Evolutionary conservation across 2,329 filamentous ascomycete species (phyloP).

Genomic region (Thermomyces lanuginosus): DNA sequence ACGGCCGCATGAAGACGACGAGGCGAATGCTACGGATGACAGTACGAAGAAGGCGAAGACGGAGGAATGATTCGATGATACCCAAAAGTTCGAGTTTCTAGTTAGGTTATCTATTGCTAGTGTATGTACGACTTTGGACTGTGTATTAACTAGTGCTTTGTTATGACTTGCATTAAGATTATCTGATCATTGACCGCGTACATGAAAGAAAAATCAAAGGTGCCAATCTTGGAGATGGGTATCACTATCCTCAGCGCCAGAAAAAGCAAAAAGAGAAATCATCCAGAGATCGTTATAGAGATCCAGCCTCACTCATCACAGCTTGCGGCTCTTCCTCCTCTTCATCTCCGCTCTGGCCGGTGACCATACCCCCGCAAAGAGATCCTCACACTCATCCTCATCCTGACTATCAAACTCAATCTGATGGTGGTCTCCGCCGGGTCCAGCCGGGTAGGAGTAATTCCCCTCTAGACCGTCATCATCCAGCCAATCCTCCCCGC

Average conservation of each 20-base stretch:
- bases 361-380: slow-evolving; percentile 48
- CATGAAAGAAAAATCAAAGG: too few relatives aligned
- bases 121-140: too few relatives aligned
- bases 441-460: too few relatives aligned
- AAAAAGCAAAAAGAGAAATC: too few relatives aligned
- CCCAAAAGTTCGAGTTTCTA: too few relatives aligned
- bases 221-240: too few relatives aligned
- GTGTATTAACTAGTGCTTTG: too few relatives aligned
- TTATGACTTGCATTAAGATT: too few relatives aligned
- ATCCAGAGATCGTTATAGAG: background rate
- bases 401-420: slow-evolving; percentile 48
- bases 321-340: slow-evolving; percentile 17
- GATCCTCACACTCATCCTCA: slow-evolving; percentile 50
- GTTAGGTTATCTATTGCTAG: too few relatives aligned
- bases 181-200: too few relatives aligned
- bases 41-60: slow-evolving; percentile 7
- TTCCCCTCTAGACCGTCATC: background rate
- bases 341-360: slow-evolving; percentile 33
- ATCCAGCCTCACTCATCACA: slow-evolving; percentile 1
- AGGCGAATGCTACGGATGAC: slow-evolving; percentile 3
- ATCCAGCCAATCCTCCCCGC: background rate
- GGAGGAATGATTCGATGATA: slow-evolving; percentile 6
- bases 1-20: slow-evolving; percentile 12
- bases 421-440: slow-evolving; percentile 16
- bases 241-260: too few relatives aligned